Base-by-base conservation (phyloP, 192 early-diverging fungal genomes). In the Linnemannia exigua region DNA sequence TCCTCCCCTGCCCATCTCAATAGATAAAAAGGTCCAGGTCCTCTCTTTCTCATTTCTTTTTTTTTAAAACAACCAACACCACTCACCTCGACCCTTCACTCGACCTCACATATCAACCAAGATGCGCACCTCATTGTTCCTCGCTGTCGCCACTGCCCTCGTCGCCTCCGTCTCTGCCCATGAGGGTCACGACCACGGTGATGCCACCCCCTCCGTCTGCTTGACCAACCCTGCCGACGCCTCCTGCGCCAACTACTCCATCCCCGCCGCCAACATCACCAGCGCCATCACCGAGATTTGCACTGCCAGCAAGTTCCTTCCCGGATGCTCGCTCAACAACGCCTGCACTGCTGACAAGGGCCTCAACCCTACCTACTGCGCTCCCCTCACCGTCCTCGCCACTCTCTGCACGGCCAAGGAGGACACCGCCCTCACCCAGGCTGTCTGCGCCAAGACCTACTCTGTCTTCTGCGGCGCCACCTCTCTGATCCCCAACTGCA, bases 311-410 rank as follows among this genome's bases (percentile, higher is more conserved):
- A 80, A 70, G 17, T 86, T 77, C 84, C 47, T 86, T n/a, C 84
- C 84, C 20, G 84, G 84, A 72, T 86, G 84, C 84, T 86, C 84
- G 17, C 84, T 86, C 74, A 77, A 77, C 66, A 61, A 70, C 22
- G 84, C 84, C 78, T 86, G 84, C 38, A 31, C 69, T 25, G 77
- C 84, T 37, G 84, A 86, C 33, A 44, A 74, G 19, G 28, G 66
- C 15, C 38, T 86, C 33, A 70, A 61, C 31, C 58, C 74, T 6
- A 72, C 84, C 31, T 71, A 86, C 37, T 86, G 84, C 67, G 74
- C 77, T 4, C 84, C 84, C 14, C 22, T 86, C 44, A 69, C 84
- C 47, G 48, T 86, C 50, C 50, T 86, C 58, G 84, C 84, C 36
- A 70, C 84, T 15, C 74, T 86, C 63, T 86, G 84, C 84, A 44